phyloP scores from a whole-genome alignment of 1,284 basidiomycete genomes.

The Trichosporon ovoides region DNA sequence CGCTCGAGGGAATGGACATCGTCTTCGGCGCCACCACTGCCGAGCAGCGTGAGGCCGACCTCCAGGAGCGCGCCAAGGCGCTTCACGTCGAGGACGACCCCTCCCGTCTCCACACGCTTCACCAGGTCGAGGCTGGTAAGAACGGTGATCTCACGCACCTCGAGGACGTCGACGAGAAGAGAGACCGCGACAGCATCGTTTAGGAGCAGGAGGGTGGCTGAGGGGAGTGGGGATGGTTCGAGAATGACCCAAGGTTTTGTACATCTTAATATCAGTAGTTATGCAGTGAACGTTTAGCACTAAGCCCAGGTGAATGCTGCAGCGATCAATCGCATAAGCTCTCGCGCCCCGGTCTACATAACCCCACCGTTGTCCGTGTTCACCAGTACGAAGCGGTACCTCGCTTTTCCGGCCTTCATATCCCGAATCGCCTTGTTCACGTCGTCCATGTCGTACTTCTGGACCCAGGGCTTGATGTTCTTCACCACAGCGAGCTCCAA shows the following conservation, averaged over 20 bases:
- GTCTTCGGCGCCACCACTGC: slow-evolving; percentile 64
- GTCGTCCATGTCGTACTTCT: slow-evolving; percentile 45
- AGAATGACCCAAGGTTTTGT: too few species aligned
- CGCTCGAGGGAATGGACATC: slow-evolving; percentile 61
- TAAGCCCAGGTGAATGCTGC: too few species aligned
- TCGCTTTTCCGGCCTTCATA: slow-evolving; percentile 45
- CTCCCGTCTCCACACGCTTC: too few species aligned
- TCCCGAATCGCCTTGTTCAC: slow-evolving; percentile 49
- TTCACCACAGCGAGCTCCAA: slow-evolving; percentile 38
- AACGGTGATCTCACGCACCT: neutral
- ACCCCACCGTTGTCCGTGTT: slow-evolving; percentile 34
- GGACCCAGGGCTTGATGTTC: slow-evolving; percentile 34
- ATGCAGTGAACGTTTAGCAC: too few species aligned
- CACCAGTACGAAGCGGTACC: slow-evolving; percentile 50
- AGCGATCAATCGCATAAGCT: too few species aligned
- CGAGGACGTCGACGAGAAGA: slow-evolving; percentile 4
- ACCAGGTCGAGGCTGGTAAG: slow-evolving; percentile 17
- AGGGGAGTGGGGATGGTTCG: too few species aligned
- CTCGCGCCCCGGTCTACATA: too few species aligned
- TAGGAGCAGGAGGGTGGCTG: neutral
- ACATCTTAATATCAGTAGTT: too few species aligned
- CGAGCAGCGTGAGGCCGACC: slow-evolving; percentile 58
- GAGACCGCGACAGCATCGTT: neutral
- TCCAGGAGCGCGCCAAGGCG: slow-evolving; percentile 38
- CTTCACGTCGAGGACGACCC: slow-evolving; percentile 22